phyloP scores from a whole-genome alignment of 176 grass and related monocot species.

The Alopecurus myosuroides region DNA sequence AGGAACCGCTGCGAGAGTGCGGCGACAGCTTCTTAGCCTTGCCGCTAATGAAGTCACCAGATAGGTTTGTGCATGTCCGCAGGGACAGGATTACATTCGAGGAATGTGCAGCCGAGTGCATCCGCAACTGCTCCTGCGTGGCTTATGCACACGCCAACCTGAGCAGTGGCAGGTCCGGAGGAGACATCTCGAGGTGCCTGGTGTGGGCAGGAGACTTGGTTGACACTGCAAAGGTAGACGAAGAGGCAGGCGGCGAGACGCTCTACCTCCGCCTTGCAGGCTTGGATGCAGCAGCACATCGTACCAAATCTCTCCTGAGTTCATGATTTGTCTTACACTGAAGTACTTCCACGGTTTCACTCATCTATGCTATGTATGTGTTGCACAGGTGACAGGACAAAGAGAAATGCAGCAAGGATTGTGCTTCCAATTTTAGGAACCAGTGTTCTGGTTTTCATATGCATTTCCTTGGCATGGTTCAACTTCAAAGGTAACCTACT shows the following conservation, averaged over 20 bases:
- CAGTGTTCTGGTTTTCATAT: no score
- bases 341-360: no score
- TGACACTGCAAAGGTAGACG: background rate
- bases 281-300: background rate
- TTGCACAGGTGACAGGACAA: no score
- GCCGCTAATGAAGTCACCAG: background rate
- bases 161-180: background rate
- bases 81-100: background rate
- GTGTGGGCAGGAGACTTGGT: constrained; percentile 23
- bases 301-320: background rate
- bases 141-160: constrained; percentile 21
- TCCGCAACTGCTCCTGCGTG: constrained; percentile 35
- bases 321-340: no score
- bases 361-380: no score
- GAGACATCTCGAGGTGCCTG: constrained; percentile 18
- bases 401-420: no score
- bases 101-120: constrained; percentile 17
- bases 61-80: background rate
- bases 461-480: no score
- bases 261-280: constrained; percentile 39
- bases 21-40: background rate
- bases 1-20: background rate
- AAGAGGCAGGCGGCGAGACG: background rate
- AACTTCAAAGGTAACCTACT: no score
- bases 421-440: no score